phyloP scores from a whole-genome alignment of 495 filamentous ascomycete species.

The Cryomyces antarcticus region DNA sequence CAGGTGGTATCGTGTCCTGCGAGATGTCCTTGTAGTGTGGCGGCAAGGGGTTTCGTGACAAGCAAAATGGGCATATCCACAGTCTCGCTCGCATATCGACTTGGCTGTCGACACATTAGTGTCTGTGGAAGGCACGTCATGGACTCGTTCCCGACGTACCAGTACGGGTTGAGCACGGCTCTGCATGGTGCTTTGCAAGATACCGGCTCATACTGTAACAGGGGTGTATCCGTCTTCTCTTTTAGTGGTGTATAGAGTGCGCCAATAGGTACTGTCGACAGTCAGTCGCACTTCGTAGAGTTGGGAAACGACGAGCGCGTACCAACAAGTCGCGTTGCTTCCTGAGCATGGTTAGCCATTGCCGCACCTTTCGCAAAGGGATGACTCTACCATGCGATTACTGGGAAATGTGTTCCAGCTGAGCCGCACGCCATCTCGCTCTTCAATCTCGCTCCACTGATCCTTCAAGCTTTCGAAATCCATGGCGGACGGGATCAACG shows the following conservation, averaged over 20 bases:
- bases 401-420: slow-evolving; percentile 99
- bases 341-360: slow-evolving; percentile 12
- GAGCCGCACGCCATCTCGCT: slow-evolving; percentile 86
- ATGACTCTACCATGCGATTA: slow-evolving; percentile 63
- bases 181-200: slow-evolving; percentile 93
- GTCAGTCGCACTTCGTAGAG: slow-evolving; percentile 1
- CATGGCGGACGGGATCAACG: slow-evolving; percentile 24
- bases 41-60: slow-evolving; percentile 84
- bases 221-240: slow-evolving; percentile 73
- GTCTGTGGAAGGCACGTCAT: slow-evolving; percentile 1
- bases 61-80: slow-evolving; percentile 98
- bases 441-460: slow-evolving; percentile 92
- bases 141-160: too few species aligned
- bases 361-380: slow-evolving; percentile 3
- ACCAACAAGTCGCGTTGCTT: slow-evolving; percentile 80
- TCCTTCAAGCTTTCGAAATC: slow-evolving; percentile 78
- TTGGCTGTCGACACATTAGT: slow-evolving; percentile 33
- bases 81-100: slow-evolving; percentile 86
- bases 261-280: slow-evolving; percentile 58
- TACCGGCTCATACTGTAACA: slow-evolving; percentile 91
- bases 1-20: slow-evolving; percentile 78
- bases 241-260: slow-evolving; percentile 93
- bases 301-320: neutral
- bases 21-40: slow-evolving; percentile 99
- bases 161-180: slow-evolving; percentile 92